Conservation (phyloP, 2,329 filamentous ascomycete genomes). For the Cordyceps tenuipes region DNA sequence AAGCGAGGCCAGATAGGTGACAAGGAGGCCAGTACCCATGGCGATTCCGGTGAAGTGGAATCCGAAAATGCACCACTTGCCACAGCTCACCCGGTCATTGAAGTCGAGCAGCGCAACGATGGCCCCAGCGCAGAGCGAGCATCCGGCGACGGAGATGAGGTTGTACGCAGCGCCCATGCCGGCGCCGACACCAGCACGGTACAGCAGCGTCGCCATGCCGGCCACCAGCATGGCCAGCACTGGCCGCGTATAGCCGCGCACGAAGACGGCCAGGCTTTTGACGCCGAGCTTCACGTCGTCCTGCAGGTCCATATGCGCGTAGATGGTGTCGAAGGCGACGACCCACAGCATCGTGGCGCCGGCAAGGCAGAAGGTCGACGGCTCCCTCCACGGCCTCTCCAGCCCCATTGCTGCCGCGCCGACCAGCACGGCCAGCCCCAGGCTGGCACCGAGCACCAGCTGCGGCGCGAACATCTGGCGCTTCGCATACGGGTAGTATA, state of each 20-base stretch:
- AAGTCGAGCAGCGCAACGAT: background rate
- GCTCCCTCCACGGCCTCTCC: slow-evolving; percentile 15
- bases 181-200: background rate
- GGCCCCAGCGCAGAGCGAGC: background rate
- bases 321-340: slow-evolving; percentile 28
- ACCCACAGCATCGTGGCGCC: slow-evolving; percentile 24
- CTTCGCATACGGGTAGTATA: slow-evolving; percentile 29
- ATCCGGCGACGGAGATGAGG: background rate
- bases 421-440: slow-evolving; percentile 25
- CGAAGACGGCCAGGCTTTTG: slow-evolving; percentile 24
- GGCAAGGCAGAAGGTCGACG: slow-evolving; percentile 20
- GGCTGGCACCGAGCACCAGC: slow-evolving; percentile 26
- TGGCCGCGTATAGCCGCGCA: background rate
- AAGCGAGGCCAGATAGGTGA: background rate
- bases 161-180: background rate
- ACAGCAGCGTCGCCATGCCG: background rate
- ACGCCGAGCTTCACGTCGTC: slow-evolving; percentile 26
- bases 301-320: slow-evolving; percentile 26
- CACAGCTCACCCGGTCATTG: background rate
- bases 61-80: background rate
- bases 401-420: slow-evolving; percentile 21
- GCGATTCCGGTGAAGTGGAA: background rate
- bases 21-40: background rate
- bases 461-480: slow-evolving; percentile 28
- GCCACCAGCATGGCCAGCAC: background rate